Evolutionary conservation across 1,284 basidiomycete genomes (phyloP), one percentile per base, ranked within the genome.

Genomic region (Pterula multifida): DNA sequence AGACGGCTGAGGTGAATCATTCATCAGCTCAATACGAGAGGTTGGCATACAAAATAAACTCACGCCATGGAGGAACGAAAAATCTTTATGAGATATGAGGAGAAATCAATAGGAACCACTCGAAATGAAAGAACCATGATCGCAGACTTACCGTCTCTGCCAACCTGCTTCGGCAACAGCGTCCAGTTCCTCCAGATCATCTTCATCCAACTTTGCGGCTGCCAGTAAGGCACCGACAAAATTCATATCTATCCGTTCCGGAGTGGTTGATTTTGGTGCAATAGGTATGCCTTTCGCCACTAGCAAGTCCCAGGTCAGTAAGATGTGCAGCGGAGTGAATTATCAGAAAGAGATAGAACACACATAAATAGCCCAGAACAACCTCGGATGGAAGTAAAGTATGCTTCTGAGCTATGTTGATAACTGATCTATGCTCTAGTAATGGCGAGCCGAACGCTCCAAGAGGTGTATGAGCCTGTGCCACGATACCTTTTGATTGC

Each of bases 181-280:
- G 60, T 88, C 82, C 28, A 90, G 71, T 50, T 61, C 65, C 54
- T 70, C 72, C 52, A 90, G 65, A 56, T 90, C 88, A 53, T 72
- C 73, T 44, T 68, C 56, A 22, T 72, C 71, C 22, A 90, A 68
- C 58, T 73, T 75, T 51, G 70, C 64, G 26, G 68, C 62, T 1
- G 73, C 78, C 19, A 61, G 58, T 22, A 78, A 47, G 15, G 78
- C 65, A 26, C 79, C 81, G 28, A 66, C 67, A 50, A 84, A 63
- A 68, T 94, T 93, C 11, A 78, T 67, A 35, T 72, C 68, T 63
- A 93, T 89, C 50, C 91, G 81, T 35, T 72, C 62, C 28, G 79
- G 77, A 0, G 79, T 92, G 48, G 90, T 85, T 22, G 79, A 88
- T 68, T 89, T 90, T 11, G 86, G 79, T 26, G 91, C 71, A 24